These are phyloP conservation scores for Podochytrium sp. DNA, from an alignment of 192 early-diverging fungal genomes.

Conservation along the genomic window DNA sequence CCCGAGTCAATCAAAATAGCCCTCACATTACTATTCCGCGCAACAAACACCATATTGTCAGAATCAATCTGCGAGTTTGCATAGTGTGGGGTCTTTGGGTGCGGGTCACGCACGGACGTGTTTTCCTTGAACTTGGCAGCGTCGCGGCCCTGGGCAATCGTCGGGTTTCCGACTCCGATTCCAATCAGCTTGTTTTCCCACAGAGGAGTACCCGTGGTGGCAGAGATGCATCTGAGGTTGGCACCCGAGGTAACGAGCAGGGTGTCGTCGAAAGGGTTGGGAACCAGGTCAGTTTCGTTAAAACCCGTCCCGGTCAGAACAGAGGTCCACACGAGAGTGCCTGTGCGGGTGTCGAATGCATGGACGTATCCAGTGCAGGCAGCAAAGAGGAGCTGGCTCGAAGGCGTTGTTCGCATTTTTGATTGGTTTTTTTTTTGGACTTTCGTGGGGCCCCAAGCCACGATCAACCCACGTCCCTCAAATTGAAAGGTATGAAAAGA, in stretches of 20 bases:
- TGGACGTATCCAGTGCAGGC: background rate
- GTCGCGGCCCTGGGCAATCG: slow-evolving; percentile 1
- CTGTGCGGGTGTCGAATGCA: background rate
- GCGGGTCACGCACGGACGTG: background rate
- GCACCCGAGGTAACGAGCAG: slow-evolving; percentile 4
- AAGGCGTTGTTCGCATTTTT: no score
- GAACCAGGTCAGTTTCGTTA: background rate
- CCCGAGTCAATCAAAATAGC: background rate
- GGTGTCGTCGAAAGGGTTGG: background rate
- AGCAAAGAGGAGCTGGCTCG: background rate
- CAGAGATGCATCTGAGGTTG: slow-evolving; percentile 12
- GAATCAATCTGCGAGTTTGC: background rate
- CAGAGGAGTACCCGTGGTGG: background rate
- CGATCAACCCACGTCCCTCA: no score
- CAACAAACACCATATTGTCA: background rate
- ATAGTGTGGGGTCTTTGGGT: background rate
- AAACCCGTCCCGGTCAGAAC: background rate
- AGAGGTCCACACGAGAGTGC: background rate
- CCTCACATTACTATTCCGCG: background rate
- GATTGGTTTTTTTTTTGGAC: no score
- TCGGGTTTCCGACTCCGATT: background rate
- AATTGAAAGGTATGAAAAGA: no score
- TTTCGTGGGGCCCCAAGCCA: no score
- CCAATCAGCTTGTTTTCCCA: slow-evolving; percentile 3
- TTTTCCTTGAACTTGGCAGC: background rate